A percentile compares a stretch with the other conserved stretches of the same genome.
Evolutionary conservation across 805 yeast genomes (phyloP).

Genomic region (Wickerhamomyces hampshirensis): DNA sequence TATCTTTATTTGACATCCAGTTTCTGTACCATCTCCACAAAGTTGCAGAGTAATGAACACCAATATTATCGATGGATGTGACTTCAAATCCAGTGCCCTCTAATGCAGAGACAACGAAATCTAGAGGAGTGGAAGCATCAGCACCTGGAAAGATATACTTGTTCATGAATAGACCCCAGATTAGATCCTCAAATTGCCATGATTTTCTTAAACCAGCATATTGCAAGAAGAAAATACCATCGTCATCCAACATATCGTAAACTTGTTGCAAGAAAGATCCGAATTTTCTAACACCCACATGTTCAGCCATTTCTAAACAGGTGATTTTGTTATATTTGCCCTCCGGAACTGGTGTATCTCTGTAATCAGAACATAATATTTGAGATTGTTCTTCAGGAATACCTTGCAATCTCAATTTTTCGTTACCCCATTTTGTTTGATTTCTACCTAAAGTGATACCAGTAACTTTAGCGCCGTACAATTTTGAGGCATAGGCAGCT

Average conservation of each 20-base stretch:
- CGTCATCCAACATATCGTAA: conserved; percentile 84
- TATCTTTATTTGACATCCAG: conserved; percentile 82
- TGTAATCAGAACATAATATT: conserved; percentile 80
- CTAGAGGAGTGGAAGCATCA: conserved; percentile 91
- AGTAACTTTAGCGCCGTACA: conserved; percentile 81
- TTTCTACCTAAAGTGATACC: conserved; percentile 88
- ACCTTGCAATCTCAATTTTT: conserved; percentile 62
- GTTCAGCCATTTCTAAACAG: conserved; percentile 94
- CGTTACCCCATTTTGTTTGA: conserved; percentile 88
- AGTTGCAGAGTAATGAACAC: conserved; percentile 89
- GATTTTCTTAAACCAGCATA: conserved; percentile 86
- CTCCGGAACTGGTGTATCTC: conserved; percentile 79
- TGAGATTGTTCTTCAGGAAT: conserved; percentile 63
- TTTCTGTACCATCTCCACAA: conserved; percentile 93
- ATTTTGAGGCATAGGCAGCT: conserved; percentile 76
- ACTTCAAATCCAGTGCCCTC: conserved; percentile 87
- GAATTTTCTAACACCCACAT: conserved; percentile 87
- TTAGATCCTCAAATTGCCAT: conserved; percentile 92
- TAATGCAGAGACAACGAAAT: conserved; percentile 69
- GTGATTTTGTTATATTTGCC: conserved; percentile 78
- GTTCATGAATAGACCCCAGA: conserved; percentile 96
- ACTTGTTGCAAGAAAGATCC: conserved; percentile 73
- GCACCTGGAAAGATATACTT: conserved; percentile 97
- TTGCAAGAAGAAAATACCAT: conserved; percentile 82
- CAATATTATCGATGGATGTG: conserved; percentile 79